These are phyloP conservation scores for Grigorovia transvaalensis DNA, from an alignment of 805 yeast genomes.

Conservation along the genomic window DNA sequence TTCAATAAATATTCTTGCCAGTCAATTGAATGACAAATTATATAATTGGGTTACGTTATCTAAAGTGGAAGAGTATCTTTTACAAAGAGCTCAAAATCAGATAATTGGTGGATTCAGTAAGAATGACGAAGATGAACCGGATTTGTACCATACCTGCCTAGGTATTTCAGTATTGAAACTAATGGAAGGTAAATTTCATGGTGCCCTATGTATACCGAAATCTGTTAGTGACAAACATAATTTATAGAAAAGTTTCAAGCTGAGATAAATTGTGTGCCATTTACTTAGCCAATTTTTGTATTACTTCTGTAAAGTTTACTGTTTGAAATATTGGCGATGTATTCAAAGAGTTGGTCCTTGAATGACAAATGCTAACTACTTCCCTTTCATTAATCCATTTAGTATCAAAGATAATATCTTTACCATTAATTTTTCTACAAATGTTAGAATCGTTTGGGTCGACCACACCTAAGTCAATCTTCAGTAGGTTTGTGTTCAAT, in stretches of 20 bases:
- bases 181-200: constrained; percentile 23
- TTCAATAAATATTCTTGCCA: constrained; percentile 38
- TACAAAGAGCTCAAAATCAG: constrained; percentile 46
- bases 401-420: constrained; percentile 12
- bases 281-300: not conserved
- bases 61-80: constrained; percentile 34
- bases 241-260: not conserved
- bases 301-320: not conserved
- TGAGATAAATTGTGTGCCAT: not conserved
- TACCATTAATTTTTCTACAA: constrained; percentile 5
- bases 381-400: constrained; percentile 14
- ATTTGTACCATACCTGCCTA: constrained; percentile 57
- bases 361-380: constrained; percentile 12
- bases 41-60: constrained; percentile 9
- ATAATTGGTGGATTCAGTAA: constrained; percentile 73
- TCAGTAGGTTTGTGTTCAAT: constrained; percentile 28
- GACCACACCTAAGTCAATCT: constrained; percentile 19
- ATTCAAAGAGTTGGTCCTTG: not conserved
- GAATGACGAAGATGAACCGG: constrained; percentile 53
- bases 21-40: constrained; percentile 6
- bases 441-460: not conserved
- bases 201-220: constrained; percentile 23
- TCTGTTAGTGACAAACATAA: not conserved
- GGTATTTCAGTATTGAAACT: constrained; percentile 47
- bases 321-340: not conserved